Conservation (phyloP, 768 basidiomycete species). For the Arthromyces matolae region DNA sequence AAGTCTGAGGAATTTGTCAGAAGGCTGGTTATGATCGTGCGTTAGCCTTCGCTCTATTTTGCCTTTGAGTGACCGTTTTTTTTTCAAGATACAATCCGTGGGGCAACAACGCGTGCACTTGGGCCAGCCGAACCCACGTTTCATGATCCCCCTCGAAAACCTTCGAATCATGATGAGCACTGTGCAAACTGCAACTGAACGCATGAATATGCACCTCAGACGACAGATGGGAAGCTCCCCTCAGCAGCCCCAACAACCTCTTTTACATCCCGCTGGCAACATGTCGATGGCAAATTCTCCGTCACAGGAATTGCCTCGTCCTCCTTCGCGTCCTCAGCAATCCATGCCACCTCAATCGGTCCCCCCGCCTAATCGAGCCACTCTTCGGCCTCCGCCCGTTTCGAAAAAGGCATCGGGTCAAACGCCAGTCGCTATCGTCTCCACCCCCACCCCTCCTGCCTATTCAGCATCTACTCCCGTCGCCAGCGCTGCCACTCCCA, state of each 20-base stretch:
- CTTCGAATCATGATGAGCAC: constrained; percentile 40
- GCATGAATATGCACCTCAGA: constrained; percentile 9
- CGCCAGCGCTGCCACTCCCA: constrained; percentile 50
- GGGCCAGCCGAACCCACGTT: constrained; percentile 36
- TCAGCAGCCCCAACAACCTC: constrained; percentile 16
- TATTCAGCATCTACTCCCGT: constrained; percentile 39
- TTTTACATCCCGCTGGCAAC: constrained; percentile 2
- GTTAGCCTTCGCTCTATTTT: constrained; percentile 20
- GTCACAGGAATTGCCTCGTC: constrained; percentile 15
- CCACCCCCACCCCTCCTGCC: constrained; percentile 42
- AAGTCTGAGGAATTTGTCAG: constrained; percentile 46
- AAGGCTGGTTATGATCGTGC: constrained; percentile 52
- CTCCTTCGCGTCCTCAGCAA: constrained; percentile 20
- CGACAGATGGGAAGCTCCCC: constrained; percentile 16
- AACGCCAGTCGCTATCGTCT: constrained; percentile 23
- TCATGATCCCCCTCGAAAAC: constrained; percentile 33
- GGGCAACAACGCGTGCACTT: constrained; percentile 40
- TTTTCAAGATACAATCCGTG: constrained; percentile 40
- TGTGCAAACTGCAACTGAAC: constrained; percentile 14
- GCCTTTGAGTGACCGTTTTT: constrained; percentile 6
- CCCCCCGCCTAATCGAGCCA: constrained; percentile 15
- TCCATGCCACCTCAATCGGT: constrained; percentile 15
- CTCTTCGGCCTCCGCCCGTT: constrained; percentile 23
- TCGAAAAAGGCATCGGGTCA: constrained; percentile 26
- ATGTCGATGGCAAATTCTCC: constrained; percentile 8